Evolutionary conservation across 306 rosid genomes (phyloP).

Genomic region (Quercus robur): DNA sequence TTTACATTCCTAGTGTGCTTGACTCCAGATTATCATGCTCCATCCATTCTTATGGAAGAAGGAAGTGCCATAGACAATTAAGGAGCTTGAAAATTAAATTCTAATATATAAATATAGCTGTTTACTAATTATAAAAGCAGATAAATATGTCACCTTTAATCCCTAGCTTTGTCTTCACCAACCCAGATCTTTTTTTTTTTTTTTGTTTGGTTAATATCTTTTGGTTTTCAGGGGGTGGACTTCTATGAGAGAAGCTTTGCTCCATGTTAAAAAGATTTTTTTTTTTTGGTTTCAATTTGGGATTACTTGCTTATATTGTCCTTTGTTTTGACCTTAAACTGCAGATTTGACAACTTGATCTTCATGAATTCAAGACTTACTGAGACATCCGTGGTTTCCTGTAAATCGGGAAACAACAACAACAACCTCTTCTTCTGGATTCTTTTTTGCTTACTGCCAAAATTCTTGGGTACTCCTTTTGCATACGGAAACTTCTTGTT

Average conservation of each 20-base stretch:
- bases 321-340: slow-evolving; percentile 1
- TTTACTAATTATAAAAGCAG: background rate
- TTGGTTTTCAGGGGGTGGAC: background rate
- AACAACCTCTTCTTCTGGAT: slow-evolving; percentile 74
- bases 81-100: background rate
- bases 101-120: background rate
- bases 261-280: too few species aligned
- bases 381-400: slow-evolving; percentile 88
- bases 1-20: too few species aligned
- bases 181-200: background rate
- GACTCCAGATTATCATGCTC: too few species aligned
- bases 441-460: slow-evolving; percentile 76
- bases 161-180: background rate
- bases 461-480: slow-evolving; percentile 81
- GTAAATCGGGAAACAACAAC: slow-evolving; percentile 90
- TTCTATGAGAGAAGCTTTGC: background rate
- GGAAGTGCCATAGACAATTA: too few species aligned
- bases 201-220: background rate
- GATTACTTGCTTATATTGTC: background rate
- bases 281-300: background rate
- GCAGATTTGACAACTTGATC: slow-evolving; percentile 73
- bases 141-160: background rate
- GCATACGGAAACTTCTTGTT: slow-evolving; percentile 68
- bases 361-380: slow-evolving; percentile 92
- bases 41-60: too few species aligned